phyloP scores from a whole-genome alignment of 306 rosid species.

The Macrotyloma uniflorum region DNA sequence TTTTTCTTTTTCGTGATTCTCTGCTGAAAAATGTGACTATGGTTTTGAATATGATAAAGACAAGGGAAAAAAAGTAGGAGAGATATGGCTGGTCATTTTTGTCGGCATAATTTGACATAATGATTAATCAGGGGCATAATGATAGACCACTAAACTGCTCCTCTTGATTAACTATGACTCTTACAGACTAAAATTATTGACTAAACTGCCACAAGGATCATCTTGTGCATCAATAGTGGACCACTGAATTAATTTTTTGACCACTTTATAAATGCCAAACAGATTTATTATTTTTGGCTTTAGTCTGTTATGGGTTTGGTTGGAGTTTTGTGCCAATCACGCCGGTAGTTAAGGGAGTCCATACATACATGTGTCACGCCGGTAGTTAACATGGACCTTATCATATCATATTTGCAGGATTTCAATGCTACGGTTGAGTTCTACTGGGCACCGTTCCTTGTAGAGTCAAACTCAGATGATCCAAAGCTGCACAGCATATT shows the following conservation, averaged over 20 bases:
- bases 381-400: no score
- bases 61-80: neutral
- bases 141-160: neutral
- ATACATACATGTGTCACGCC: no score
- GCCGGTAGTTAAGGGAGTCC: neutral
- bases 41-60: neutral
- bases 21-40: neutral
- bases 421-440: conserved; percentile 88
- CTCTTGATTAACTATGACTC: neutral
- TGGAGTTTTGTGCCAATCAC: conserved; percentile 4
- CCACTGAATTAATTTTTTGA: conserved; percentile 1
- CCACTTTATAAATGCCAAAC: neutral
- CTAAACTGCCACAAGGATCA: neutral
- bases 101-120: conserved; percentile 7
- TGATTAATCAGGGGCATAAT: conserved; percentile 4
- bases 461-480: conserved; percentile 95
- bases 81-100: conserved; percentile 1
- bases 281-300: neutral
- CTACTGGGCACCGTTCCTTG: conserved; percentile 96
- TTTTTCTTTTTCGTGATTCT: neutral
- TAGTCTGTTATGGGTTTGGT: conserved; percentile 25
- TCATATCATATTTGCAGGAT: no score
- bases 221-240: neutral
- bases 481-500: conserved; percentile 83
- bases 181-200: neutral